Percentiles rank a stretch among this genome's conserved stretches.
Evolutionary conservation across 139 green algal species (phyloP).

Genomic region (Axilococcus clingmanii): DNA sequence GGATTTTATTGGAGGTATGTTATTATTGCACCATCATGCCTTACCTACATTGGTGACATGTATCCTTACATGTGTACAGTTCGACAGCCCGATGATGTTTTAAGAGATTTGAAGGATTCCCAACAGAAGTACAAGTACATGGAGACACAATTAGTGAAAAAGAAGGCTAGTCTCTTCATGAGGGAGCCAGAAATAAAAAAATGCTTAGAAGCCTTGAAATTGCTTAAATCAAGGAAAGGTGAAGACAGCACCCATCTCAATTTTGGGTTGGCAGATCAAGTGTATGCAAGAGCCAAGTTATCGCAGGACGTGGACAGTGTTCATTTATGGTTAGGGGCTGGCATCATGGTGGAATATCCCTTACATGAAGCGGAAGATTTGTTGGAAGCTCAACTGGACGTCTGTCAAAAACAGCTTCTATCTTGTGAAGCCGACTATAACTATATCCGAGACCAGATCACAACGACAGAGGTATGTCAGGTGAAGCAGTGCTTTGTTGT

Average conservation of each 20-base stretch:
- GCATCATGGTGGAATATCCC: slow-evolving; percentile 75
- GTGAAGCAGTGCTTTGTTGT: no score
- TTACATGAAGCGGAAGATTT: slow-evolving; percentile 46
- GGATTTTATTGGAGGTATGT: slow-evolving; percentile 26
- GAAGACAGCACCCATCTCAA: slow-evolving; percentile 28
- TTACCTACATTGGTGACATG: not conserved
- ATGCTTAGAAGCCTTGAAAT: slow-evolving; percentile 29
- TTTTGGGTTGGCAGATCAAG: slow-evolving; percentile 55
- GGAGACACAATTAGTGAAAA: slow-evolving; percentile 33
- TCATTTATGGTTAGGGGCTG: slow-evolving; percentile 69
- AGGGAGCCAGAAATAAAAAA: slow-evolving; percentile 51
- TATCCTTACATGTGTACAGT: slow-evolving; percentile 8
- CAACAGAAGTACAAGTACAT: slow-evolving; percentile 40
- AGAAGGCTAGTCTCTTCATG: slow-evolving; percentile 18
- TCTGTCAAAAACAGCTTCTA: slow-evolving; percentile 28
- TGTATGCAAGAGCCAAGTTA: slow-evolving; percentile 50
- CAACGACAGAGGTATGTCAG: slow-evolving; percentile 63
- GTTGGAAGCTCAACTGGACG: slow-evolving; percentile 33
- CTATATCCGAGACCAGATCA: slow-evolving; percentile 55
- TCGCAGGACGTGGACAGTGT: slow-evolving; percentile 30
- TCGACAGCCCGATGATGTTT: slow-evolving; percentile 19
- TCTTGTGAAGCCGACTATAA: slow-evolving; percentile 32
- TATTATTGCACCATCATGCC: not conserved
- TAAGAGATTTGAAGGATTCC: slow-evolving; percentile 28
- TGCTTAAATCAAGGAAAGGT: slow-evolving; percentile 26